phyloP scores from a whole-genome alignment of 257 asterid genomes.

The Nicotiana tomentosiformis region DNA sequence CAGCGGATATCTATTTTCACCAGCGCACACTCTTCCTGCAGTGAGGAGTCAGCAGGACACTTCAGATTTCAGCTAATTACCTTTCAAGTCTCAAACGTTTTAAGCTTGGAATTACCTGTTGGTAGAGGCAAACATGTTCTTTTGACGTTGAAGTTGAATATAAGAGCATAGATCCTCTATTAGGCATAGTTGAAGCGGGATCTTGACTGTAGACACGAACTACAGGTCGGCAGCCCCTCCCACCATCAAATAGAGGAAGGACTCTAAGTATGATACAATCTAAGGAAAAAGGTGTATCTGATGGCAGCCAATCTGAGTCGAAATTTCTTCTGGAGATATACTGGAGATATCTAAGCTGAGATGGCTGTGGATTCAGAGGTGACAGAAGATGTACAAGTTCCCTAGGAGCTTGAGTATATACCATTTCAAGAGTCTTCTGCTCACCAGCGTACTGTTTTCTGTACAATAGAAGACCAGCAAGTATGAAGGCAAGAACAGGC shows the following conservation, averaged over 20 bases:
- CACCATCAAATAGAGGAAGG: constrained; percentile 69
- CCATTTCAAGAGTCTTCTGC: constrained; percentile 97
- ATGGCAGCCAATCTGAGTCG: constrained; percentile 86
- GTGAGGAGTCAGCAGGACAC: constrained; percentile 15
- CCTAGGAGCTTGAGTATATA: constrained; percentile 91
- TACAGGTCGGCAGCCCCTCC: constrained; percentile 84
- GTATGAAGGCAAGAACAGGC: constrained; percentile 97
- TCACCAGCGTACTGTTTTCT: constrained; percentile 88
- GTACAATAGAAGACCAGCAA: constrained; percentile 94
- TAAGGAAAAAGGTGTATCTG: constrained; percentile 69
- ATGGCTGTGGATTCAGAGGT: constrained; percentile 94
- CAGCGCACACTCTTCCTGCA: constrained; percentile 85
- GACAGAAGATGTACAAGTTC: constrained; percentile 93
- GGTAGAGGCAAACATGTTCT: constrained; percentile 52
- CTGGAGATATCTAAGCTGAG: constrained; percentile 97
- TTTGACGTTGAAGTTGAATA: constrained; percentile 58
- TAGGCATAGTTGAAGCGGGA: constrained; percentile 56
- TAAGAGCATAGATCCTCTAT: constrained; percentile 81
- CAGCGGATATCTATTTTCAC: constrained; percentile 68
- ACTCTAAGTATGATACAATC: constrained; percentile 13
- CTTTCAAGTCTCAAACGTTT: constrained; percentile 14
- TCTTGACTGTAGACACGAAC: constrained; percentile 88
- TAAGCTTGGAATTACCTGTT: constrained; percentile 50
- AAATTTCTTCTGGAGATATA: constrained; percentile 75
- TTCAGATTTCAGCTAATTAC: constrained; percentile 15